Evolutionary conservation across 768 basidiomycete genomes (phyloP).

Genomic region (Russula sp.): DNA sequence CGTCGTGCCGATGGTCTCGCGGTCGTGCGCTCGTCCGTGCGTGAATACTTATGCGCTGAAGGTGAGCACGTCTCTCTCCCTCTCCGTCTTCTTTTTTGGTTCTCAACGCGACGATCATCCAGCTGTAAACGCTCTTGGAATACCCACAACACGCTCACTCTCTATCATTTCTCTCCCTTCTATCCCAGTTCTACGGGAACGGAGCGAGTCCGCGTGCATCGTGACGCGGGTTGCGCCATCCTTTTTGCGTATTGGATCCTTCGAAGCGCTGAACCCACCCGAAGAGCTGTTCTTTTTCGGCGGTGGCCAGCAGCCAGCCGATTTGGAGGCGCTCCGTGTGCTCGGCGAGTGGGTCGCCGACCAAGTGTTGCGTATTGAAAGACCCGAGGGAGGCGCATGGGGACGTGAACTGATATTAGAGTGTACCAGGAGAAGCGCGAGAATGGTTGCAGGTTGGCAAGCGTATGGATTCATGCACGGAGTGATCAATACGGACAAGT

Average conservation of each 20-base stretch:
- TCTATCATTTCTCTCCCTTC: conserved; percentile 71
- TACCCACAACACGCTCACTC: conserved; percentile 88
- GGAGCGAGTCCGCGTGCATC: conserved; percentile 65
- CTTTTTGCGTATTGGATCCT: conserved; percentile 89
- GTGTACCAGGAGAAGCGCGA: conserved; percentile 77
- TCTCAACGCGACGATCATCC: conserved; percentile 3
- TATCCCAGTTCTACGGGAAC: conserved; percentile 74
- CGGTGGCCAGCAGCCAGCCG: conserved; percentile 69
- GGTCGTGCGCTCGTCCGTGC: conserved; percentile 88
- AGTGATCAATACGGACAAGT: conserved; percentile 98
- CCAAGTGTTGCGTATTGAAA: conserved; percentile 52
- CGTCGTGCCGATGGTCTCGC: conserved; percentile 92
- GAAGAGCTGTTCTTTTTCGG: conserved; percentile 63
- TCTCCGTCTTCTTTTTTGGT: background rate
- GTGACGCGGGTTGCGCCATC: conserved; percentile 82
- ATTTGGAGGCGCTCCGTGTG: conserved; percentile 70
- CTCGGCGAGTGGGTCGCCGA: conserved; percentile 73
- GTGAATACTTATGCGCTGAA: conserved; percentile 93
- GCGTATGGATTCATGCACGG: conserved; percentile 94
- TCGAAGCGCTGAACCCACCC: conserved; percentile 81
- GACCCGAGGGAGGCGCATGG: conserved; percentile 49
- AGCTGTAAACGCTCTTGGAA: conserved; percentile 76
- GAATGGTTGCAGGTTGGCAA: conserved; percentile 96
- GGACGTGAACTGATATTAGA: conserved; percentile 71
- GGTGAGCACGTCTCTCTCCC: conserved; percentile 43